Evolutionary conservation across 1,284 basidiomycete genomes (phyloP), one percentile per base, ranked within the genome.

Genomic region (Irpex lacteus): DNA sequence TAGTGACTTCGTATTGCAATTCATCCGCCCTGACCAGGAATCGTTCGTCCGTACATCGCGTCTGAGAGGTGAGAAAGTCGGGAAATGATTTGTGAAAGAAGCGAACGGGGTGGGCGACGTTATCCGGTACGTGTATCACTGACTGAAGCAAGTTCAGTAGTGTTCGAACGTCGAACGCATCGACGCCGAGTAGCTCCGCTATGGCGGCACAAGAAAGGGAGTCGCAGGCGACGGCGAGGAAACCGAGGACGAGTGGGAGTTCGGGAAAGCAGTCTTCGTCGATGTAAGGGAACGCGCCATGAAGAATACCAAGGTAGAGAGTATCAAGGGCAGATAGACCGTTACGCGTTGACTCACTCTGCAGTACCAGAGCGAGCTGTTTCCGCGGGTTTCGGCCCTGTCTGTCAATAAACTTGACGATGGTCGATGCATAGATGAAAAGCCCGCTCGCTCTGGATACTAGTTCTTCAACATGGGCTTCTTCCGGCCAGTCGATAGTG

Each of bases 21-120:
- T 34, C 18, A 53, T 53, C 50, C 19, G 13, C 15, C 13, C 26
- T 26, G 9, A 53, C 21, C 18, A 18, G 50, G 21, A 53, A 53
- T 18, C 50, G 50, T 9, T 13, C 8, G 21, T 53, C 50, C n/a
- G 50, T 53, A 26, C 50, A 53, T 21, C 50, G 50, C 8, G 50
- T 53, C 13, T 18, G 8, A 26, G 15, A 13, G 6, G 53, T 37
- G 56, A 62, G 56, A 37, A 62, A 62, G 21, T 62, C 61, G 11
- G 61, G 52, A 26, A 62, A 62, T 60, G 61, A 57, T 26, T 55
- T 55, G 44, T 62, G 61, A 32, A n/a, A 9, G 61, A 56, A 32
- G n/a, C 53, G 61, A 21, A 62, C 8, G 19, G 61, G 61, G 7
- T 18, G n/a, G 18, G 19, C 11, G 11, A 19, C 11, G 32, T 60